Evolutionary conservation across 2,329 filamentous ascomycete species (phyloP).

Genomic region (Colletotrichum noveboracense): DNA sequence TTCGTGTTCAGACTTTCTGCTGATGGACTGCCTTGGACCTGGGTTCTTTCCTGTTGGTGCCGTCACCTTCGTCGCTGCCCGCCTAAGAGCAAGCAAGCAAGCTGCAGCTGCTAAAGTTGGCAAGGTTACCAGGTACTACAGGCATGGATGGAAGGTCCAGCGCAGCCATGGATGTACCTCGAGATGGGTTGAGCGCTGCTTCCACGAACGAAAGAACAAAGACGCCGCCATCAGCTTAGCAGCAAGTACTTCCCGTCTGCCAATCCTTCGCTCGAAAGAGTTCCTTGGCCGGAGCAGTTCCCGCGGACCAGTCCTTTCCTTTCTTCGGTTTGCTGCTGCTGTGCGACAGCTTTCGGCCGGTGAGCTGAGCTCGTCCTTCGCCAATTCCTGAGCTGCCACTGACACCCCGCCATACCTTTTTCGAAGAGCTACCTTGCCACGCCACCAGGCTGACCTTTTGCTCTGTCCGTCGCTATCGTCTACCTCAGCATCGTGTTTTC

Average conservation of each 20-base stretch:
- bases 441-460: neutral
- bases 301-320: neutral
- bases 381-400: neutral
- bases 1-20: neutral
- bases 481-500: neutral
- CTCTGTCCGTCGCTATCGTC: neutral
- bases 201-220: neutral
- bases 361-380: neutral
- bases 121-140: neutral
- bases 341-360: neutral
- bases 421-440: neutral
- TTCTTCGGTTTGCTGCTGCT: neutral
- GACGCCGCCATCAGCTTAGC: neutral
- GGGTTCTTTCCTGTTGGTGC: neutral
- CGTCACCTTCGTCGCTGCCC: neutral
- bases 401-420: neutral
- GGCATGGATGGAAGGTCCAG: neutral
- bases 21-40: neutral
- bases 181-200: neutral
- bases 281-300: neutral
- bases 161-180: neutral
- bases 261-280: neutral
- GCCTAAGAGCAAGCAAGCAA: neutral
- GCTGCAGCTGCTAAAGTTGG: neutral
- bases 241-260: neutral